Base-by-base conservation (phyloP, 1,139 yeast species). In the Yamadazyma dendronema region DNA sequence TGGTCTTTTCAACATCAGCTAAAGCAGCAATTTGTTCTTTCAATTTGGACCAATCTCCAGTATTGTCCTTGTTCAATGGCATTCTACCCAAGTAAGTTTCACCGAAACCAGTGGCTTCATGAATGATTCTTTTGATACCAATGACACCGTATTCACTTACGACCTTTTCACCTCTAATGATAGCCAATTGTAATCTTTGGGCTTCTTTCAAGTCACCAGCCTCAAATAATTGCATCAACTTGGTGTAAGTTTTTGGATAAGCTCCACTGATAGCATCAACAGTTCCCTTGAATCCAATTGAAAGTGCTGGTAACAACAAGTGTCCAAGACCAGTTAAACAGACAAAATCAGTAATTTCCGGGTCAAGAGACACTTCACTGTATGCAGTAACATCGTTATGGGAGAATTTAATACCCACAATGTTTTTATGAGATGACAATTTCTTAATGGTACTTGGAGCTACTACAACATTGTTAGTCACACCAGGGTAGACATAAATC, bases 401-500 rank as follows among this genome's bases (percentile, higher is more conserved):
- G 13, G 77, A 65, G 42, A 72, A 60, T 52, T 74, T 74, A 48
- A 65, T 61, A 11, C 79, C 79, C 28, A 71, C 73, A 34, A 74
- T 67, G 45, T 73, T 71, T 33, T 61, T 61, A 50, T 72, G 77
- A 33, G 42, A 45, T 12, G 67, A 54, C 29, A 68, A 55, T 28
- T 49, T 48, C 36, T 50, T 54, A 39, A 65, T 57, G 22, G 67
- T 56, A 17, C 54, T 57, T 4, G 62, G 57, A 13, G 53, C 43
- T 23, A 68, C 52, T 29, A 49, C 55, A 34, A 66, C 58, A 19
- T 61, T 61, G 42, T 67, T 68, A 33, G 64, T 56, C 25, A 70
- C 77, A 8, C 78, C 78, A 13, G 79, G 80, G 54, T 63, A 74
- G 44, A 72, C 62, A 61, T 74, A 74, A 40, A 74, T 61, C 48